Base-by-base conservation (phyloP, 257 asterid genomes). In the Ilex aquifolium region DNA sequence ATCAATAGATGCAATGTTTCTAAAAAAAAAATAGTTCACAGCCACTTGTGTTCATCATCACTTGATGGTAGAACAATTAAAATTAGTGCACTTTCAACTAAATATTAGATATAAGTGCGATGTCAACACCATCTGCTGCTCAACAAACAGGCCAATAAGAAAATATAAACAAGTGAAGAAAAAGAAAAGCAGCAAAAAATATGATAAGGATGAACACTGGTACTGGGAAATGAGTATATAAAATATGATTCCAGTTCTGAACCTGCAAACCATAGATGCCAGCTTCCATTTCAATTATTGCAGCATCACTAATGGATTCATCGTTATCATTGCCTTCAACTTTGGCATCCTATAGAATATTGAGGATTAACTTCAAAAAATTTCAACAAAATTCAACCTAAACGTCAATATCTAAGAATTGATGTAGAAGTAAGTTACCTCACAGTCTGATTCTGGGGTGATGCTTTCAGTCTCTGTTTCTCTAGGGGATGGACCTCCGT, bases 251-350 rank as follows among this genome's bases (percentile, higher is more conserved):
- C 48, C 59, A 67, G 63, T 46, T 51, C 36, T 48, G 49, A 51
- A 90, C 97, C 95, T 90, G 97, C 77, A 90, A 82, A 57, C 95
- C 95, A 46, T 87, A 72, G 59, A 83, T 66, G 57, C 86, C 82
- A 12, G 96, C 97, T 70, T 90, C 92, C 79, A 74, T 77, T 72
- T 87, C 95, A 40, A 85, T 72, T 17, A 72, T 68, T 52, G 84
- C 74, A 68, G 91, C 84, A 75, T 89, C 95, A 59, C 73, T 59
- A 67, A 77, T 61, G 29, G 88, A 67, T 57, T 60, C 78, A 39
- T 72, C 77, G 72, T 68, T 73, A 31, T 59, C 51, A 53, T 68
- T 83, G 39, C 59, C 79, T 31, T 71, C 84, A 65, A 62, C 70
- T 61, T 71, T 76, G 57, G 12, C 75, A 74, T 63, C 88, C 96